These are phyloP conservation scores for Pseudopediastrum boryanum DNA, from an alignment of 139 green algal genomes.

Conservation along the genomic window DNA sequence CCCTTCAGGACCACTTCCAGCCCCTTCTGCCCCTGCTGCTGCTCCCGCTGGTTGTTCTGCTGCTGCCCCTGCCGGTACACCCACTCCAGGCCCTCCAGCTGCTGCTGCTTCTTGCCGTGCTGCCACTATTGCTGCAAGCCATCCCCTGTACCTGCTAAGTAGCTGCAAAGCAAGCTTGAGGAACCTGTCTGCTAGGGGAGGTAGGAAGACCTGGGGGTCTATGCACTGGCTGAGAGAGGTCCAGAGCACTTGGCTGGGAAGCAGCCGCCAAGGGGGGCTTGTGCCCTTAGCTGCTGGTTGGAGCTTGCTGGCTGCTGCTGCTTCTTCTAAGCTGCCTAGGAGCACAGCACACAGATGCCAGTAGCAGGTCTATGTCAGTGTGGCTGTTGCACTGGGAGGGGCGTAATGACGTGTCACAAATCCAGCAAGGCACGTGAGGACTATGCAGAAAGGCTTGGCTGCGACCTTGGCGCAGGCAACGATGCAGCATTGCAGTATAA, in stretches of 20 bases:
- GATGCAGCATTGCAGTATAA: too few species aligned
- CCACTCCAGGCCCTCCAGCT: slow-evolving; percentile 7
- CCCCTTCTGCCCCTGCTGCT: not conserved
- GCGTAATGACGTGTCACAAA: too few species aligned
- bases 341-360: not conserved
- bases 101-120: slow-evolving; percentile 27
- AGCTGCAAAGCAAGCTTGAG: slow-evolving; percentile 82
- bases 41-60: not conserved
- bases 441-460: too few species aligned
- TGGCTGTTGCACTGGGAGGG: too few species aligned
- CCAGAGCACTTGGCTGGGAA: slow-evolving; percentile 42
- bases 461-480: too few species aligned
- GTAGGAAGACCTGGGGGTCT: slow-evolving; percentile 70
- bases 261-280: too few species aligned
- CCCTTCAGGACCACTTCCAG: not conserved
- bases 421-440: too few species aligned
- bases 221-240: slow-evolving; percentile 49
- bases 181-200: slow-evolving; percentile 82
- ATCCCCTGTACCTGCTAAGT: slow-evolving; percentile 72
- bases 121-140: slow-evolving; percentile 48
- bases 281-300: slow-evolving; percentile 1
- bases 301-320: slow-evolving; percentile 35
- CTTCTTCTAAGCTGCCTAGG: slow-evolving; percentile 47
- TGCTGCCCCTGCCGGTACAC: not conserved
- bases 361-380: not conserved